Evolutionary conservation across 2,329 filamentous ascomycete genomes (phyloP).

Genomic region (Penicillium freii): DNA sequence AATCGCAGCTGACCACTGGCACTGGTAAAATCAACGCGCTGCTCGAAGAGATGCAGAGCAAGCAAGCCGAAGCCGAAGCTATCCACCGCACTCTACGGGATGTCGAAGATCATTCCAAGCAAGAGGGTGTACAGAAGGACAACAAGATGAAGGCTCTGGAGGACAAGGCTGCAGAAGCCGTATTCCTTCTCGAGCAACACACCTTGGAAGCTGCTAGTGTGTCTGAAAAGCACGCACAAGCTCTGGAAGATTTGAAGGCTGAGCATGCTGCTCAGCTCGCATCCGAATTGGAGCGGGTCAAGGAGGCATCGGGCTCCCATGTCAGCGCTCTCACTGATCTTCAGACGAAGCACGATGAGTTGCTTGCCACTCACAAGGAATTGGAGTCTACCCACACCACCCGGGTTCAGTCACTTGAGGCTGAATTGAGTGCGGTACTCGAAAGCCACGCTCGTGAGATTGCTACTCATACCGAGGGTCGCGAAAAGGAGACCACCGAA

Average conservation of each 20-base stretch:
- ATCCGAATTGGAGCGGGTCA: slow-evolving; percentile 33
- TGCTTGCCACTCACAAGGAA: slow-evolving; percentile 28
- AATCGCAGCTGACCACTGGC: slow-evolving; percentile 33
- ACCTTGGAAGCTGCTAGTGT: slow-evolving; percentile 26
- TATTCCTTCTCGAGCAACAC: slow-evolving; percentile 38
- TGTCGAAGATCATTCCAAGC: slow-evolving; percentile 38
- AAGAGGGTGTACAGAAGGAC: slow-evolving; percentile 39
- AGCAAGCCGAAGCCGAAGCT: slow-evolving; percentile 37
- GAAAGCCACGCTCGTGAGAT: slow-evolving; percentile 31
- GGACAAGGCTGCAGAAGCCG: slow-evolving; percentile 35
- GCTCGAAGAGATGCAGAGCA: slow-evolving; percentile 35
- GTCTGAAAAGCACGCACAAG: slow-evolving; percentile 36
- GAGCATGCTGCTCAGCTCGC: slow-evolving; percentile 31
- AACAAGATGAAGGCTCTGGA: slow-evolving; percentile 34
- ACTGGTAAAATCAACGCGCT: slow-evolving; percentile 36
- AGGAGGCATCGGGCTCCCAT: slow-evolving; percentile 34
- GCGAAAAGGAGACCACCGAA: slow-evolving; percentile 30
- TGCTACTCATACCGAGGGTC: slow-evolving; percentile 28
- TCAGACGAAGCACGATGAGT: slow-evolving; percentile 36
- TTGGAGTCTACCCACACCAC: slow-evolving; percentile 34
- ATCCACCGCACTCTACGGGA: slow-evolving; percentile 39
- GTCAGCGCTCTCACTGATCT: slow-evolving; percentile 31
- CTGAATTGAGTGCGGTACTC: slow-evolving; percentile 25
- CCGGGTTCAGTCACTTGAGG: slow-evolving; percentile 30
- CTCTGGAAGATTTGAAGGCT: slow-evolving; percentile 35